These are phyloP conservation scores for Blastomyces silverae DNA, from an alignment of 2,329 filamentous ascomycete species.

Conservation along the genomic window DNA sequence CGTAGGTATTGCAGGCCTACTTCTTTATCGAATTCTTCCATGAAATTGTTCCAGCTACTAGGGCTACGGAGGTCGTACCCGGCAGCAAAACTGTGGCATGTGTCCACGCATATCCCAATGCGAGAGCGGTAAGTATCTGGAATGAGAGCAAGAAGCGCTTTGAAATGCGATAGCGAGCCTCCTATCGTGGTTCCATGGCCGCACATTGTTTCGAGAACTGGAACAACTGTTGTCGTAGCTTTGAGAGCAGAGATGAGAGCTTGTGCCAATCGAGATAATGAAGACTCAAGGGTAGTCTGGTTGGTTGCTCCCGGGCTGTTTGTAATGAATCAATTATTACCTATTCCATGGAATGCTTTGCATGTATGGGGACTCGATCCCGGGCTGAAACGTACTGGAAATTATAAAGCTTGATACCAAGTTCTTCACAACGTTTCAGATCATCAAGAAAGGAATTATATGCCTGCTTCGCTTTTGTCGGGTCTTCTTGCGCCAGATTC, in stretches of 20 bases:
- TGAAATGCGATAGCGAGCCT: slow-evolving; percentile 74
- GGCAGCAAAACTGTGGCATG: slow-evolving; percentile 90
- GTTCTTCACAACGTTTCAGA: slow-evolving; percentile 70
- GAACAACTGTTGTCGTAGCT: slow-evolving; percentile 68
- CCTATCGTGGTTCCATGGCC: slow-evolving; percentile 83
- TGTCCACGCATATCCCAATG: slow-evolving; percentile 92
- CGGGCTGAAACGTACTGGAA: slow-evolving; percentile 57
- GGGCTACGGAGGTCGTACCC: slow-evolving; percentile 83
- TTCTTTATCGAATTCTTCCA: slow-evolving; percentile 66
- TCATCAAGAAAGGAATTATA: slow-evolving; percentile 85
- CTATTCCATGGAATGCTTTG: not conserved
- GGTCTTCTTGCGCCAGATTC: slow-evolving; percentile 81
- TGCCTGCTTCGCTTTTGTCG: slow-evolving; percentile 73
- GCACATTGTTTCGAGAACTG: slow-evolving; percentile 93
- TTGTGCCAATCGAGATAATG: slow-evolving; percentile 69
- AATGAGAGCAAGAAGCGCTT: slow-evolving; percentile 72
- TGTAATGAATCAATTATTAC: not conserved
- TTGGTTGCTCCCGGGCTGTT: slow-evolving; percentile 68
- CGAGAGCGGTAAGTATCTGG: slow-evolving; percentile 65
- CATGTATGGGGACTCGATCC: not conserved
- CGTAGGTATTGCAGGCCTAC: slow-evolving; percentile 74
- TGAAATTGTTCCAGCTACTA: slow-evolving; percentile 63
- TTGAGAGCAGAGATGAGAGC: slow-evolving; percentile 77
- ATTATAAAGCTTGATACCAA: slow-evolving; percentile 91
- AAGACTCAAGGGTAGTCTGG: slow-evolving; percentile 58